Base-by-base conservation (phyloP, 2,329 filamentous ascomycete genomes). In the Scorias spongiosa region DNA sequence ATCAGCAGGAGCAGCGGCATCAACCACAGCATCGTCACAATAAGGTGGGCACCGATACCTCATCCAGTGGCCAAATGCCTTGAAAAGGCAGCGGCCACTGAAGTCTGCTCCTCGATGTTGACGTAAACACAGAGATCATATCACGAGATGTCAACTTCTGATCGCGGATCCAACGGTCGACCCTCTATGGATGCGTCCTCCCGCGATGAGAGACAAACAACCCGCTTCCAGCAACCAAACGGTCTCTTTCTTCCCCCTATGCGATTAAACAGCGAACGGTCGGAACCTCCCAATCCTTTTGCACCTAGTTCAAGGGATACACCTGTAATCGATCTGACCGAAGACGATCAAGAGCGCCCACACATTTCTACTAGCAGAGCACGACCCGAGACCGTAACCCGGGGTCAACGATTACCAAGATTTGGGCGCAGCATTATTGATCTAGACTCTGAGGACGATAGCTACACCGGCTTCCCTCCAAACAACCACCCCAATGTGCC, bases 371-470 rank as follows among this genome's bases (percentile, higher is more conserved):
- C 7, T 26, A 26, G 20, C 20, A 26, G 20, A 26, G 20, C 20
- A 26, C 20, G 20, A 26, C 20, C 20, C 20, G 12, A 36, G 9
- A 9, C 32, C 15, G 32, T 9, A 36, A 36, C 15, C 15, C 61
- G 57, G 44, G 54, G 58, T 18, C 55, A 58, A 29, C 58, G 65
- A 38, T 54, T 62, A 39, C 66, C 67, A 15, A 60, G 65, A 36
- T 66, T 61, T 47, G 59, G 60, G 17, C 57, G 64, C 46, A 61
- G 66, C 17, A 67, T 66, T 29, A 68, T 68, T 46, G 63, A 66
- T 44, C 46, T 67, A 20, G 38, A 40, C 15, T 36, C 32, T 15
- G 32, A 36, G 15, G 32, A 36, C 15, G 32, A 36, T 15, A 36
- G 3, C 9, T 15, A 12, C 11, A 5, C 11, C 12, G 32, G 32